These are phyloP conservation scores for Peribolospora baueri DNA, from an alignment of 768 basidiomycete species.

Conservation along the genomic window DNA sequence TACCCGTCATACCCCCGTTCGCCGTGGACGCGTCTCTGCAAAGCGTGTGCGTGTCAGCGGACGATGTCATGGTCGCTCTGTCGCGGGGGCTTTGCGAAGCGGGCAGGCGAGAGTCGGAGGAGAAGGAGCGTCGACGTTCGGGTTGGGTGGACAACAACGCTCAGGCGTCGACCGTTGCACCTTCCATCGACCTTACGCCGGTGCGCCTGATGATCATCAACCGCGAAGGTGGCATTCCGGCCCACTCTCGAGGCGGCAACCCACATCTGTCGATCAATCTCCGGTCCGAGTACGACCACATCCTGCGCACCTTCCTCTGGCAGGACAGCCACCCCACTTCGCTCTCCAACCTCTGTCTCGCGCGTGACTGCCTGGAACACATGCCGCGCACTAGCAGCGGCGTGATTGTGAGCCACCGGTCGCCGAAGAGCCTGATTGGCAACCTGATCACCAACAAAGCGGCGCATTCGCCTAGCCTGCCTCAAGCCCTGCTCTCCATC, in stretches of 20 bases:
- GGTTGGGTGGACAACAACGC: constrained; percentile 10
- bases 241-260: constrained; percentile 78
- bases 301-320: constrained; percentile 77
- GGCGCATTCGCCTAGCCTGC: constrained; percentile 78
- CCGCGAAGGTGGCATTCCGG: constrained; percentile 84
- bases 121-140: constrained; percentile 20
- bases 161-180: background rate
- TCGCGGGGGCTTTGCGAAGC: constrained; percentile 52
- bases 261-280: constrained; percentile 94
- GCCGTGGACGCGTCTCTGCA: constrained; percentile 77
- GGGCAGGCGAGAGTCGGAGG: constrained; percentile 12
- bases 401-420: constrained; percentile 90
- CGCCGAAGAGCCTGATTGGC: constrained; percentile 77
- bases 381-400: constrained; percentile 90
- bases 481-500: constrained; percentile 69
- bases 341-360: constrained; percentile 58
- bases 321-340: constrained; percentile 52
- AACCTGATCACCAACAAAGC: constrained; percentile 98
- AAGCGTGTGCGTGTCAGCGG: constrained; percentile 57
- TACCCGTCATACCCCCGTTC: constrained; percentile 81
- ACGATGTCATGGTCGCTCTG: constrained; percentile 69
- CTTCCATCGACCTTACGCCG: constrained; percentile 57
- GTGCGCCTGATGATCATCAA: constrained; percentile 94
- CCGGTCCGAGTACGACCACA: constrained; percentile 59
- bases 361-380: constrained; percentile 60